A percentile compares a stretch with the other conserved stretches of the same genome.
Conservation (phyloP, 306 rosid genomes). For the Quercus parvula region DNA sequence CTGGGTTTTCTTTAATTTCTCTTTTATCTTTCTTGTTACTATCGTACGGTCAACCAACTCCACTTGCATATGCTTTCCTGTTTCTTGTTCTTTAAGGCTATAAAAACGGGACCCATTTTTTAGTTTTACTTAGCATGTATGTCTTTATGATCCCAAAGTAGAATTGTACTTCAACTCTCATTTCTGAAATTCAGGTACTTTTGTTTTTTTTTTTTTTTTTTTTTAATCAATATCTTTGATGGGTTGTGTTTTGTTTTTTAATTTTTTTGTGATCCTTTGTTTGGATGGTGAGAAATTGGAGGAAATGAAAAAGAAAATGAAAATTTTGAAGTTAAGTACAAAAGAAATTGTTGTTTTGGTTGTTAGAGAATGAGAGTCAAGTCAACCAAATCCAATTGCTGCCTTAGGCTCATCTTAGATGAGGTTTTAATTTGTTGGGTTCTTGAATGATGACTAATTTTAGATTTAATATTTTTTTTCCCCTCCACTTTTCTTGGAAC, state of each 20-base stretch:
- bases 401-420: background rate
- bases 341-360: background rate
- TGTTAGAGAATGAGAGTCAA: conserved; percentile 13
- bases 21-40: conserved; percentile 3
- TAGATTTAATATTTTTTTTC: background rate
- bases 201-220: background rate
- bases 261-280: background rate
- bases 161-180: background rate
- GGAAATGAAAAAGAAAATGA: background rate
- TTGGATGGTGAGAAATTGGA: background rate
- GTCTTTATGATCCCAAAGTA: background rate
- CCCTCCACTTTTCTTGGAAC: background rate
- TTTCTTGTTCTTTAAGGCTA: conserved; percentile 5
- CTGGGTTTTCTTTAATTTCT: conserved; percentile 6
- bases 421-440: background rate
- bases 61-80: background rate
- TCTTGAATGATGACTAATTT: background rate
- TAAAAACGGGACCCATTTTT: conserved; percentile 4
- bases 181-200: background rate
- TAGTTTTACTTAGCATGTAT: background rate
- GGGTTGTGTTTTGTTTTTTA: background rate
- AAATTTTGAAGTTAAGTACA: background rate
- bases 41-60: conserved; percentile 25
- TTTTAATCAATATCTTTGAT: background rate
- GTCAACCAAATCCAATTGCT: conserved; percentile 8